Evolutionary conservation across 257 asterid genomes (phyloP), one percentile per base, ranked within the genome.

Genomic region (Coffea canephora): DNA sequence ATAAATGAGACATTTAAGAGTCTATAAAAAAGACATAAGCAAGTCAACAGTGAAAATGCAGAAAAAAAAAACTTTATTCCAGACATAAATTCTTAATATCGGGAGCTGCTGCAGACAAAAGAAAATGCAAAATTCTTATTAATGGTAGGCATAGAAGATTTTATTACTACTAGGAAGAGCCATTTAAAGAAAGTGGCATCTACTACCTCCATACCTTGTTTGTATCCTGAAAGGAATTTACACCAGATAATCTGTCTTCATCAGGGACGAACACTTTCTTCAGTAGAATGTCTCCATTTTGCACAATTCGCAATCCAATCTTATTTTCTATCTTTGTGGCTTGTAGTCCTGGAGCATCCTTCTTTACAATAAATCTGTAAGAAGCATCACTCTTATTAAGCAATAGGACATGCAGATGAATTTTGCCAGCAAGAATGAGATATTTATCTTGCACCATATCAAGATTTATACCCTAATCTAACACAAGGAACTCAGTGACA

Each of bases 291-390:
- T 96, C 97, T 76, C 97, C 98, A 80, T 96, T 96, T 85, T 96
- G 99, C 80, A 96, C 97, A 19, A 91, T 91, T 80, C 99, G 88
- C 27, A 96, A 87, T 61, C 98, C 99, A 76, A 94, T 92, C 88
- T 96, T 96, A 82, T 94, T 96, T 61, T 91, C 97, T 27, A 96
- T 94, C 87, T 96, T 96, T 73, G 97, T 96, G 61, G 94, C 93
- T 89, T 89, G 91, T 83, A 96, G 82, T 71, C 99, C 99, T 15
- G 97, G 98, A 80, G 89, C 87, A 78, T 91, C 88, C 88, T 96
- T 96, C 88, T 91, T 90, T 72, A 96, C 79, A 61, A 96, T 89
- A 87, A 89, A 96, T 76, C 99, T 96, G 89, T 68, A 75, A 84
- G 75, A 88, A 65, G 81, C 78, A 76, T 21, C 82, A 84, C 80